Conservation (phyloP, 169 alveolate genomes). For the Plasmodium sp. region DNA sequence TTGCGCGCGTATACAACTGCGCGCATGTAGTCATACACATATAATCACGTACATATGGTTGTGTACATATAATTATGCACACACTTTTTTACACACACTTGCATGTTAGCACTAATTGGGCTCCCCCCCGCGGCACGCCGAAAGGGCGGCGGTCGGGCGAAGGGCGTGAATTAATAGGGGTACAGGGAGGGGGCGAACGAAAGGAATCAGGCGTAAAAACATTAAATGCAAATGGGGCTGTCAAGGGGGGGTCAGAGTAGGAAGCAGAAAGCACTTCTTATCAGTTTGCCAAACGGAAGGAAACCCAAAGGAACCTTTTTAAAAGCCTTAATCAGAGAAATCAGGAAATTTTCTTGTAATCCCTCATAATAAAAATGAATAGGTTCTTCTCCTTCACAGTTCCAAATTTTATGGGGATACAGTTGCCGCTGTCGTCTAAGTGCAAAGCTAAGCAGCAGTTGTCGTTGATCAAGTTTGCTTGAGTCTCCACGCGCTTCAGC, state of each 20-base stretch:
- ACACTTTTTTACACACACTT: neutral
- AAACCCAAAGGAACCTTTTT: constrained; percentile 17
- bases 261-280: constrained; percentile 7
- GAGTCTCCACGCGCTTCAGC: constrained; percentile 87
- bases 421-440: constrained; percentile 88
- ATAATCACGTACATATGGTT: neutral
- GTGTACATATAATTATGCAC: neutral
- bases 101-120: neutral
- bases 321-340: constrained; percentile 18
- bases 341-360: constrained; percentile 77
- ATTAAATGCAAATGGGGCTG: neutral
- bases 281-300: constrained; percentile 15
- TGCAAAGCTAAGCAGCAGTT: constrained; percentile 89
- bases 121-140: neutral
- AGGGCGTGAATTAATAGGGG: neutral
- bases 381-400: constrained; percentile 84
- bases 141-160: neutral
- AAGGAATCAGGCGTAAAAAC: neutral
- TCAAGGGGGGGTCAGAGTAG: neutral
- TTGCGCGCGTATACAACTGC: neutral
- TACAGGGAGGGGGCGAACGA: neutral
- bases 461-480: constrained; percentile 83
- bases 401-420: constrained; percentile 89
- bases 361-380: constrained; percentile 81
- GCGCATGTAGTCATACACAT: neutral